Percentiles rank a stretch among this genome's conserved stretches.
Conservation (phyloP, 192 early-diverging fungal genomes). For the Anaeromyces robustus region DNA sequence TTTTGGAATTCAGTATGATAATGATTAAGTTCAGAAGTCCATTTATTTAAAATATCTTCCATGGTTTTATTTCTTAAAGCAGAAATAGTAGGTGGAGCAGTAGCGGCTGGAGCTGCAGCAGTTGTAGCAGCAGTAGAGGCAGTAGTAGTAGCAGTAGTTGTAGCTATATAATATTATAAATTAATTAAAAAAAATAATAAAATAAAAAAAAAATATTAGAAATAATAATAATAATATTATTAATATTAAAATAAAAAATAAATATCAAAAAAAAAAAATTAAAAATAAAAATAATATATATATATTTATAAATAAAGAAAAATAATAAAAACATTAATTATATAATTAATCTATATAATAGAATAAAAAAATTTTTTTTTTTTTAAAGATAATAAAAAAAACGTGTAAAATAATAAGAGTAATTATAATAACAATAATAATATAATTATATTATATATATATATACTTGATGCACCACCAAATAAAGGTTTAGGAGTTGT, state of each 20-base stretch:
- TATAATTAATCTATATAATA: too few species aligned
- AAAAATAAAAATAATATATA: too few species aligned
- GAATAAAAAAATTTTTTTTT: too few species aligned
- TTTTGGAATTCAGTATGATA: slow-evolving; percentile 69
- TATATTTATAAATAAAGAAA: too few species aligned
- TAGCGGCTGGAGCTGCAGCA: slow-evolving; percentile 12
- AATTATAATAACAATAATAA: background rate
- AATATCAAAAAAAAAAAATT: too few species aligned
- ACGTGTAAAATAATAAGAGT: slow-evolving; percentile 5
- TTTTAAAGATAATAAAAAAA: too few species aligned
- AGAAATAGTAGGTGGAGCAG: slow-evolving; percentile 14
- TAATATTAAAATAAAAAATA: too few species aligned
- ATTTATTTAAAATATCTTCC: slow-evolving; percentile 80
- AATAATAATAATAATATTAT: slow-evolving; percentile 7
- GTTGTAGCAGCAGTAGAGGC: slow-evolving; percentile 1
- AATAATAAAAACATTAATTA: too few species aligned
- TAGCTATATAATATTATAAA: background rate
- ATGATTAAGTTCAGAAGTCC: slow-evolving; percentile 68
- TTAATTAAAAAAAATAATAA: too few species aligned
- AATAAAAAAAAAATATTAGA: slow-evolving; percentile 5
- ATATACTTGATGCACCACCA: slow-evolving; percentile 8
- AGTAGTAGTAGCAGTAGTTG: background rate
- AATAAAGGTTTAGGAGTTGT: background rate
- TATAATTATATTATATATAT: background rate
- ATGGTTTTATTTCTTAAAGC: slow-evolving; percentile 71